phyloP scores from a whole-genome alignment of 1,284 basidiomycete species.

The Termitomyces sp. region DNA sequence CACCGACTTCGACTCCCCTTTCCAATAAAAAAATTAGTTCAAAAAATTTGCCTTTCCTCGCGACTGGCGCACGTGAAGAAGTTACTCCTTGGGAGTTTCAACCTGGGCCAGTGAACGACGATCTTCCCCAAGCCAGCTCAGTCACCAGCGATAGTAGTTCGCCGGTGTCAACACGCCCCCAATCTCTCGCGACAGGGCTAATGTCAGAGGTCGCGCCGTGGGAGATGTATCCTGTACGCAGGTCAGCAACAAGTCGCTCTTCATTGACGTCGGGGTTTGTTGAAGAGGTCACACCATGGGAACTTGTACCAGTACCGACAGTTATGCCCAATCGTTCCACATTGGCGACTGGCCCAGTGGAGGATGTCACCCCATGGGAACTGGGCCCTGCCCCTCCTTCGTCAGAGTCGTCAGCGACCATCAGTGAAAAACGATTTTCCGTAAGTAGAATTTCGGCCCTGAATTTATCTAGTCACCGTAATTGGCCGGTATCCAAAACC shows the following conservation, averaged over 20 bases:
- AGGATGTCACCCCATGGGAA: slow-evolving; percentile 35
- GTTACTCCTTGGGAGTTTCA: slow-evolving; percentile 21
- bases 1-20: slow-evolving; percentile 2
- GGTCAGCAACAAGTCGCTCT: slow-evolving; percentile 13
- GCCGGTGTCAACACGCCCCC: slow-evolving; percentile 7
- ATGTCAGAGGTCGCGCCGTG: slow-evolving; percentile 32
- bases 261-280: slow-evolving; percentile 23
- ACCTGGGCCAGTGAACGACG: slow-evolving; percentile 5
- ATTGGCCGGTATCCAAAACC: slow-evolving; percentile 7
- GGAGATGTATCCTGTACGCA: slow-evolving; percentile 29
- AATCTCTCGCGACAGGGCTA: slow-evolving; percentile 21
- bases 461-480: slow-evolving; percentile 14
- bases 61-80: slow-evolving; percentile 26
- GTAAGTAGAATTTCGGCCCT: slow-evolving; percentile 15
- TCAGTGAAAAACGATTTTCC: slow-evolving; percentile 15
- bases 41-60: slow-evolving; percentile 24
- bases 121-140: slow-evolving; percentile 2
- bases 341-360: slow-evolving; percentile 23
- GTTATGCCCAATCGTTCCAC: slow-evolving; percentile 15
- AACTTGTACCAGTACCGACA: slow-evolving; percentile 26
- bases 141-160: slow-evolving; percentile 7
- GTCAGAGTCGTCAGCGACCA: slow-evolving; percentile 2
- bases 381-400: slow-evolving; percentile 19
- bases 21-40: slow-evolving; percentile 12
- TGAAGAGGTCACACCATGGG: slow-evolving; percentile 34